Conservation (phyloP, 768 basidiomycete genomes). For the Pleurotus sapidus region DNA sequence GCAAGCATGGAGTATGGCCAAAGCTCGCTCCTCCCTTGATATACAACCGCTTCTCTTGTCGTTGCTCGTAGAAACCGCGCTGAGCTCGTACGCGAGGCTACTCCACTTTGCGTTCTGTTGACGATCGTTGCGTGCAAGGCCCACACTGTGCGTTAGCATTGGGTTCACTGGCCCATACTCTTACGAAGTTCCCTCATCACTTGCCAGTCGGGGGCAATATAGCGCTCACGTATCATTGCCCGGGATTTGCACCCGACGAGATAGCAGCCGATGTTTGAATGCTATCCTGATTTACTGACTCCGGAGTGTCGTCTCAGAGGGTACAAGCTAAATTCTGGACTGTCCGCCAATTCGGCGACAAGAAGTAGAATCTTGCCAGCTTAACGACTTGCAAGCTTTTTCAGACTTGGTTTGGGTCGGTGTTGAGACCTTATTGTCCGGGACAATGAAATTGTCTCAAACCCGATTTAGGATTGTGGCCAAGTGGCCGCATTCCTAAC, state of each 20-base stretch:
- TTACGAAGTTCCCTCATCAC: too few species aligned
- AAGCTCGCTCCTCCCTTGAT: background rate
- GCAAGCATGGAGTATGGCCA: background rate
- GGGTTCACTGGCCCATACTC: too few species aligned
- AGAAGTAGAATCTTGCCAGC: conserved; percentile 27
- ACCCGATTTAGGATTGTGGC: background rate
- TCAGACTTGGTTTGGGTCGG: conserved; percentile 27
- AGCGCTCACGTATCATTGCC: conserved; percentile 32
- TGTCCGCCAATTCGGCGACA: conserved; percentile 26
- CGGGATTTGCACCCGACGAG: conserved; percentile 31
- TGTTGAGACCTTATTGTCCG: background rate
- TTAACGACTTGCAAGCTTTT: conserved; percentile 28
- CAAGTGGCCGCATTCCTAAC: background rate
- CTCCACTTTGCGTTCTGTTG: background rate
- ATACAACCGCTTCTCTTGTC: background rate
- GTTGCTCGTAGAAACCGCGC: background rate
- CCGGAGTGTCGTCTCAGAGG: conserved; percentile 30
- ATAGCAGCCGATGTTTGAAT: conserved; percentile 21
- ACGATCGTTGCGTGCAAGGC: too few species aligned
- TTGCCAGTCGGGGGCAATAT: conserved; percentile 5
- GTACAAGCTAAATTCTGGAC: conserved; percentile 19
- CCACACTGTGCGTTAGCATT: too few species aligned
- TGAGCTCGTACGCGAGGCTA: background rate
- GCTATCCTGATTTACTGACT: conserved; percentile 19
- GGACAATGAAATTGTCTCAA: background rate